Evolutionary conservation across 2,329 filamentous ascomycete species (phyloP).

Genomic region (Fulvia fulva): DNA sequence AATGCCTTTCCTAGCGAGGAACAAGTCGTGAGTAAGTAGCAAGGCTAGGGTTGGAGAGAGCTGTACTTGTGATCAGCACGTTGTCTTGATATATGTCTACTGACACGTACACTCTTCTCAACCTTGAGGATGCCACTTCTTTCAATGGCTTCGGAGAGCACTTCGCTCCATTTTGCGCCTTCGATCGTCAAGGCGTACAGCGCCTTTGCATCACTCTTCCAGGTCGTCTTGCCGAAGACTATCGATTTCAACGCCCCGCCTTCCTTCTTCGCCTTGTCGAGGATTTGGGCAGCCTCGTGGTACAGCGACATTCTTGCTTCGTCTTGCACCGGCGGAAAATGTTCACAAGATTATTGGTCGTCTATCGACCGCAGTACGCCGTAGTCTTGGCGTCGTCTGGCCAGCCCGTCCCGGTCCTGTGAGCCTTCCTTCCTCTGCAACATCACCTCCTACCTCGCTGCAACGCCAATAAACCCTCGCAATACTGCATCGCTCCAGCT

Average conservation of each 20-base stretch:
- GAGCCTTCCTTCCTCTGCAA: background rate
- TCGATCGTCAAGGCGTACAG: conserved; percentile 85
- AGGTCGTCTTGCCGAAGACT: conserved; percentile 68
- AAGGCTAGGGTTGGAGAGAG: conserved; percentile 76
- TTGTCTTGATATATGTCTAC: background rate
- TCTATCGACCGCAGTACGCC: background rate
- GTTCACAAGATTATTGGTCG: background rate
- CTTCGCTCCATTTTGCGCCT: conserved; percentile 81
- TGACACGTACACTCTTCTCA: conserved; percentile 70
- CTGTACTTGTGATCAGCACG: conserved; percentile 42
- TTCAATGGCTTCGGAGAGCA: conserved; percentile 88
- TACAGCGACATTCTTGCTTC: conserved; percentile 76
- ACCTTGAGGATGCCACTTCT: conserved; percentile 68
- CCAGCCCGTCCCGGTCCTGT: too few relatives aligned
- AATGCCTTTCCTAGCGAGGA: conserved; percentile 77
- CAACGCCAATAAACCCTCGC: too few relatives aligned
- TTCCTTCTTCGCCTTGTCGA: conserved; percentile 59
- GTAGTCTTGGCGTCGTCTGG: background rate
- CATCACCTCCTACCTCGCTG: background rate
- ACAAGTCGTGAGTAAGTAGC: conserved; percentile 78
- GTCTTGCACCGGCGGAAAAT: background rate
- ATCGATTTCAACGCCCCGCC: conserved; percentile 85
- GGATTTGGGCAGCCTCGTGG: conserved; percentile 76
- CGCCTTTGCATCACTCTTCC: conserved; percentile 75
- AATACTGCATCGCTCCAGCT: too few relatives aligned